Conservation (phyloP, 208 protist genomes). For the Angomonas desouzai region DNA sequence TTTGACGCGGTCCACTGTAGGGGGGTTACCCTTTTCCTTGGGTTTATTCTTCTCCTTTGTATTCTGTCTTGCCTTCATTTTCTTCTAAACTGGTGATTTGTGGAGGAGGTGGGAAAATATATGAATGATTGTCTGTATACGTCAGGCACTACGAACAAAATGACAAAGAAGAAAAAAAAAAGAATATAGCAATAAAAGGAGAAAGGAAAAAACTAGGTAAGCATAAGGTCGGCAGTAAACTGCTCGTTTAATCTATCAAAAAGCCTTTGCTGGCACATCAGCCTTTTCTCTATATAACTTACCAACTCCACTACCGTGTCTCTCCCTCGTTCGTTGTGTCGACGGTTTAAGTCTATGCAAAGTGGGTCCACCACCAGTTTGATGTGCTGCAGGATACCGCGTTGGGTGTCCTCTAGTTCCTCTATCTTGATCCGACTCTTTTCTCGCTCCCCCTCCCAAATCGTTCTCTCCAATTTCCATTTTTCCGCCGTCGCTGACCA, state of each 20-base stretch:
- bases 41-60: too few species aligned
- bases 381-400: not conserved
- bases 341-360: not conserved
- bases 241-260: not conserved
- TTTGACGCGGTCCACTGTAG: too few species aligned
- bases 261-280: not conserved
- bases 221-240: not conserved
- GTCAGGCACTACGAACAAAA: not conserved
- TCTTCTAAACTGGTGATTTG: too few species aligned
- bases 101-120: too few species aligned
- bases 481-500: constrained; percentile 7
- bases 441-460: not conserved
- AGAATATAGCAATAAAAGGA: not conserved
- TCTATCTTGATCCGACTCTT: not conserved
- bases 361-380: not conserved
- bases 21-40: too few species aligned
- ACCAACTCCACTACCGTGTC: not conserved
- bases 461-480: not conserved
- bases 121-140: not conserved
- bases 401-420: not conserved
- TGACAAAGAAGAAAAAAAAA: constrained; percentile 11
- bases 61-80: too few species aligned
- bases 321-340: not conserved
- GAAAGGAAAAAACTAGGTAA: not conserved
- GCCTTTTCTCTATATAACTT: not conserved